A percentile compares a stretch with the other conserved stretches of the same genome.
These are phyloP conservation scores for Quercus tomentella DNA, from an alignment of 331 rosid genomes.

Conservation along the genomic window DNA sequence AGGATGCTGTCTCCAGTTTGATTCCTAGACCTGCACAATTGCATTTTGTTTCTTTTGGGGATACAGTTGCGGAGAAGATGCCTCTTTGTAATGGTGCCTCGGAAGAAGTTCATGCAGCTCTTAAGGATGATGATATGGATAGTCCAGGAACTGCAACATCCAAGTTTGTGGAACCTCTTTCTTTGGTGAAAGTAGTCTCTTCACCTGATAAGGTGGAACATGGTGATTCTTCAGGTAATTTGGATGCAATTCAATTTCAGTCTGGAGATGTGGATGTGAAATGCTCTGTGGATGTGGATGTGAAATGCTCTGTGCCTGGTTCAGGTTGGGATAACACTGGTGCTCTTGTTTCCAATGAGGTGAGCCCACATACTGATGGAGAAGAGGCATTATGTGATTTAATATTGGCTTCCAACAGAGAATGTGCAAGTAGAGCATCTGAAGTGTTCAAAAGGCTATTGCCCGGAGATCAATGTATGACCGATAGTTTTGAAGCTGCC, in stretches of 20 bases:
- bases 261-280: slow-evolving; percentile 16
- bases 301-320: slow-evolving; percentile 25
- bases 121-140: slow-evolving; percentile 68
- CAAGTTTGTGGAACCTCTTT: slow-evolving; percentile 61
- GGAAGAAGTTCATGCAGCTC: slow-evolving; percentile 28
- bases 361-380: slow-evolving; percentile 11
- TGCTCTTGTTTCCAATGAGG: slow-evolving; percentile 32
- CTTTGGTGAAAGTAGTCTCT: slow-evolving; percentile 35
- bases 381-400: slow-evolving; percentile 28
- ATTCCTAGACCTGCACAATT: slow-evolving; percentile 40
- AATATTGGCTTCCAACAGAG: slow-evolving; percentile 63
- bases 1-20: slow-evolving; percentile 30
- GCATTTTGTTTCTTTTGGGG: slow-evolving; percentile 43
- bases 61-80: slow-evolving; percentile 34
- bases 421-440: slow-evolving; percentile 39
- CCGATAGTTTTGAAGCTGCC: slow-evolving; percentile 22
- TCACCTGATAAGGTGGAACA: slow-evolving; percentile 22
- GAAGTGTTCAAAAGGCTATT: slow-evolving; percentile 48
- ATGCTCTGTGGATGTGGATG: slow-evolving; percentile 20
- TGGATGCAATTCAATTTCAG: slow-evolving; percentile 30
- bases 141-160: slow-evolving; percentile 94
- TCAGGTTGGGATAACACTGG: slow-evolving; percentile 30
- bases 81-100: slow-evolving; percentile 35
- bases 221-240: slow-evolving; percentile 28
- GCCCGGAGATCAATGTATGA: slow-evolving; percentile 30